Base-by-base conservation (phyloP, 192 early-diverging fungal genomes). In the Coemansia sp. region DNA sequence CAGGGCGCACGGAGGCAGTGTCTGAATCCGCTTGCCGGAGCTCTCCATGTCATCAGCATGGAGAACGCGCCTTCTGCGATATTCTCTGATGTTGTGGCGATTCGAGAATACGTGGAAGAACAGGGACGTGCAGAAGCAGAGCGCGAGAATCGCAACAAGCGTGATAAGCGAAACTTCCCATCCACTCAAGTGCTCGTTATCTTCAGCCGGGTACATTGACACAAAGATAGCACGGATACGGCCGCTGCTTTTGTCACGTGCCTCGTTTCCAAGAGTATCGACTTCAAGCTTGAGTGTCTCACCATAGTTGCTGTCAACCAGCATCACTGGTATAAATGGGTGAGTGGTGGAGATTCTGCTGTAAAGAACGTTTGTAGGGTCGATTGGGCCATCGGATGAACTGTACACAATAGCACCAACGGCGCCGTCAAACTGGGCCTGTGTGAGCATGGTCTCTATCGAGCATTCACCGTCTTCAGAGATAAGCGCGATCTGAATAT, bases 101-200 rank as follows among this genome's bases (percentile, higher is more conserved):
- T 64, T 60, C 4, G 77, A 55, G 4, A 62, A 67, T 11, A 80
- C 50, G 23, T 74, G 77, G 59, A 80, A 74, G 20, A 72, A 50
- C 40, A 80, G 30, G 17, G 77, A 80, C 3, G 61, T 67, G 50
- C 71, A 67, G 44, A 80, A 75, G 41, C 79, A 75, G 10, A 81
- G 45, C 1, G 69, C 74, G 17, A 81, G 69, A 13, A 81, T 52
- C 29, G 67, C 67, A 4, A 81, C 79, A 11, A 81, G 52, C 3
- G 70, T 50, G 29, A 81, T 75, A 15, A 81, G 69, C 13, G 74
- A 65, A 20, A 81, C 65, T 57, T 81, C 79, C 79, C 79, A 81
- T 6, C 47, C 74, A 29, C 67, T 75, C 45, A 81, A 53, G 23
- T 47, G 59, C 48, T 74, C 77, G 40, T 27, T 28, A 17, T 74